Evolutionary conservation across 2,329 filamentous ascomycete species (phyloP).

Genomic region (Paradendryphiella salina): DNA sequence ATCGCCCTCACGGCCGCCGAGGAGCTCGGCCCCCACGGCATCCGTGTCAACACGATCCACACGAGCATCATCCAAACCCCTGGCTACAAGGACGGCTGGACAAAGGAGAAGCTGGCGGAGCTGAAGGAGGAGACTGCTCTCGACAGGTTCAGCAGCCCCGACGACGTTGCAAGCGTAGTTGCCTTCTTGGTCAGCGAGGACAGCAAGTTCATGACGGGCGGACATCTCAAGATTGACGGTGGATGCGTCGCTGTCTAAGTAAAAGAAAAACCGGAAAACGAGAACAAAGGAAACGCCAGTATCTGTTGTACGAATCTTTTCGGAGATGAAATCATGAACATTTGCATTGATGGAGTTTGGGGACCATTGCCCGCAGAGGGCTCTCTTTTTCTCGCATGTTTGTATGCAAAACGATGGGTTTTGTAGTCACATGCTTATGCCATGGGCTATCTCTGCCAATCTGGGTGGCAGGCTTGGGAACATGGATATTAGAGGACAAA

Average conservation of each 20-base stretch:
- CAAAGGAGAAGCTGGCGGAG: conserved; percentile 40
- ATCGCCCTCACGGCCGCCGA: conserved; percentile 47
- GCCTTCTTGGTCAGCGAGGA: conserved; percentile 48
- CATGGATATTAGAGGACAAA: no score
- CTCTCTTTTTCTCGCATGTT: background rate
- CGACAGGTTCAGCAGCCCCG: conserved; percentile 43
- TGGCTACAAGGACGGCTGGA: conserved; percentile 44
- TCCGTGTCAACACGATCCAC: conserved; percentile 50
- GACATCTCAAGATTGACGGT: conserved; percentile 42
- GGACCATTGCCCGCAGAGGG: conserved; percentile 1
- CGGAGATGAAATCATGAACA: background rate
- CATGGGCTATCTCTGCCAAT: no score
- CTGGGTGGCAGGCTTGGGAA: no score
- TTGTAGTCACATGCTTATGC: background rate
- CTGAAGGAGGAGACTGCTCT: conserved; percentile 41
- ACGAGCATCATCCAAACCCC: conserved; percentile 47
- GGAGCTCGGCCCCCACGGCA: conserved; percentile 45
- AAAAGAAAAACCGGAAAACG: background rate
- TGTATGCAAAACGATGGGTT: background rate
- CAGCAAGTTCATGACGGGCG: conserved; percentile 47
- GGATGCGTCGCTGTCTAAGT: conserved; percentile 36
- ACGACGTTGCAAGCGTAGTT: conserved; percentile 47
- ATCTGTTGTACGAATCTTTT: background rate
- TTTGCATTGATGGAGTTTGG: conserved; percentile 31
- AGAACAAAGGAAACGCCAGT: background rate